Percentiles rank a stretch among this genome's conserved stretches.
Evolutionary conservation across 495 filamentous ascomycete genomes (phyloP).

Genomic region (Tuber brumale): DNA sequence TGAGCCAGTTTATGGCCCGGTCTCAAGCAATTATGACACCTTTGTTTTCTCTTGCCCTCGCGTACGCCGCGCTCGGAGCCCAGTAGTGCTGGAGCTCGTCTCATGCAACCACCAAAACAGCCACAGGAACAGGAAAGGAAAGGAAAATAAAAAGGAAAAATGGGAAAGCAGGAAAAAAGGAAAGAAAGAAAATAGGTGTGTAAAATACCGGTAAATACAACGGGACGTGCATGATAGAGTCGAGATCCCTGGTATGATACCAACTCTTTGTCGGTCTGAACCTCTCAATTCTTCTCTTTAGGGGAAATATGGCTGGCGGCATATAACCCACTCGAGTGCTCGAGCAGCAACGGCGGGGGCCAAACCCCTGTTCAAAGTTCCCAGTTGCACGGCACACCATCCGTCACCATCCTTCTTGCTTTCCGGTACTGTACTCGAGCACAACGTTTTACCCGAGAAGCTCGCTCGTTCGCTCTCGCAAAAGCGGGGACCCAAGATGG

Average conservation of each 20-base stretch:
- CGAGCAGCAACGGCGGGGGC: neutral
- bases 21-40: neutral
- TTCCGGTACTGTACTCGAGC: neutral
- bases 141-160: neutral
- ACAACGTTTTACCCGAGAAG: neutral
- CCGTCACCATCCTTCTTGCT: neutral
- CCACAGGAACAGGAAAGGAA: neutral
- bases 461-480: neutral
- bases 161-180: neutral
- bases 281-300: neutral
- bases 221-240: neutral
- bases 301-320: neutral
- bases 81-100: neutral
- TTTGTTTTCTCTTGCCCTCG: neutral
- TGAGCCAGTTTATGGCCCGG: neutral
- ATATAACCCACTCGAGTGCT: neutral
- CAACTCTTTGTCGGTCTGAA: neutral
- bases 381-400: slow-evolving; percentile 2
- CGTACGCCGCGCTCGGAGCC: neutral
- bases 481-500: neutral
- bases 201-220: slow-evolving; percentile 1
- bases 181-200: neutral
- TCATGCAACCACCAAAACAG: neutral
- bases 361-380: neutral
- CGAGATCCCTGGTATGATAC: neutral